Conservation (phyloP, 1,284 basidiomycete genomes). For the Ganoderma boninense region DNA sequence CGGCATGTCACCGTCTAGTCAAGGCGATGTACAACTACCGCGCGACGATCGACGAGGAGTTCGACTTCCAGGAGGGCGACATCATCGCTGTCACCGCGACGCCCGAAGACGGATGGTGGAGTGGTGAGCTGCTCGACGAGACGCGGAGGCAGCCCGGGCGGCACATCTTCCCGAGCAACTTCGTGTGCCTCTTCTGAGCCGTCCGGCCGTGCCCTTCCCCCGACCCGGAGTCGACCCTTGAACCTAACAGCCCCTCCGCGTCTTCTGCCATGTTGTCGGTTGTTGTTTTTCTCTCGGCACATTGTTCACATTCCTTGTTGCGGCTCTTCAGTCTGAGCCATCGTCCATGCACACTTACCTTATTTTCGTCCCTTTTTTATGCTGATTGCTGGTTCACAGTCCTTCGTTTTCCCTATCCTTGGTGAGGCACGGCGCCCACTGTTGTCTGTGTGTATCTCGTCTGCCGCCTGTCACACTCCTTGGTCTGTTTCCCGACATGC, state of each 20-base stretch:
- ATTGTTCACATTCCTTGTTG: neutral
- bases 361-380: neutral
- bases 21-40: constrained; percentile 93
- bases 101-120: constrained; percentile 97
- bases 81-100: constrained; percentile 93
- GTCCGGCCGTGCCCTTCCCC: neutral
- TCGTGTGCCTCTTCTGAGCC: constrained; percentile 53
- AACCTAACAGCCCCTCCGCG: neutral
- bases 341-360: neutral
- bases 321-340: neutral
- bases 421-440: neutral
- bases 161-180: constrained; percentile 94
- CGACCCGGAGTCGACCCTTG: no score
- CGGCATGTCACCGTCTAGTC: constrained; percentile 54
- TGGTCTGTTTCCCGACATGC: constrained; percentile 14
- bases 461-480: neutral
- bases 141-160: constrained; percentile 79
- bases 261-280: no score
- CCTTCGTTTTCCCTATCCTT: neutral
- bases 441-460: constrained; percentile 2
- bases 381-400: neutral
- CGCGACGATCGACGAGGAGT: constrained; percentile 89
- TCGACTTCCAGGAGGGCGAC: constrained; percentile 92
- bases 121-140: constrained; percentile 89
- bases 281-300: neutral